Evolutionary conservation across 78 protist species (phyloP).

Genomic region (Kipferlia bialata): DNA sequence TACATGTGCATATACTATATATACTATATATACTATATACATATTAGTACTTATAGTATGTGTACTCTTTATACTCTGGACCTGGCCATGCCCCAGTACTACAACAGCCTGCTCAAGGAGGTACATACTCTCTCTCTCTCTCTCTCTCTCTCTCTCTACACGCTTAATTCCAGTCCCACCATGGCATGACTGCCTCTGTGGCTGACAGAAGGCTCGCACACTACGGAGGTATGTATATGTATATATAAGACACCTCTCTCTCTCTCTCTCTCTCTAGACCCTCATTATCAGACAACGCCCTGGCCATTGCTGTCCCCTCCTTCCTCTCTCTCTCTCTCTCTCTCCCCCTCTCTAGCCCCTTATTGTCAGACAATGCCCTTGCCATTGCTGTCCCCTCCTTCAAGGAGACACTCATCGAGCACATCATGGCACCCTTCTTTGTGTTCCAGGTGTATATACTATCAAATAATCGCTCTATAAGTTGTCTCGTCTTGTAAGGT

Average conservation of each 20-base stretch:
- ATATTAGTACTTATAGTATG: too few relatives aligned
- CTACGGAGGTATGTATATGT: neutral
- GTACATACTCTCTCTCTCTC: too few relatives aligned
- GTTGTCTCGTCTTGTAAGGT: neutral
- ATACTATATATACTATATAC: too few relatives aligned
- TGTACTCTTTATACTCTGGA: neutral
- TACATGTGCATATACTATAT: too few relatives aligned
- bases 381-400: conserved; percentile 75
- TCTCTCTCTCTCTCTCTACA: too few relatives aligned
- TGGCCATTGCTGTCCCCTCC: too few relatives aligned
- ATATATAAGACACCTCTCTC: too few relatives aligned
- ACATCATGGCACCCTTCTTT: conserved; percentile 91
- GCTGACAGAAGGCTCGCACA: neutral
- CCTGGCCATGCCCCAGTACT: neutral
- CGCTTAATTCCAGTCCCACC: neutral
- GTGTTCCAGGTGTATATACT: conserved; percentile 79
- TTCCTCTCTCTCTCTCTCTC: too few relatives aligned
- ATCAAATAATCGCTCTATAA: neutral
- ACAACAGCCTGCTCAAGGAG: too few relatives aligned
- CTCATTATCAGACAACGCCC: too few relatives aligned
- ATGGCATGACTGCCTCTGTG: neutral
- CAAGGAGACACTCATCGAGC: conserved; percentile 66
- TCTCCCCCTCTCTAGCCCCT: too few relatives aligned
- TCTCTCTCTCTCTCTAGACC: too few relatives aligned
- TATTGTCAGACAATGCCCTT: neutral